phyloP scores from a whole-genome alignment of 768 basidiomycete genomes.

The Gymnopilus dilepis region DNA sequence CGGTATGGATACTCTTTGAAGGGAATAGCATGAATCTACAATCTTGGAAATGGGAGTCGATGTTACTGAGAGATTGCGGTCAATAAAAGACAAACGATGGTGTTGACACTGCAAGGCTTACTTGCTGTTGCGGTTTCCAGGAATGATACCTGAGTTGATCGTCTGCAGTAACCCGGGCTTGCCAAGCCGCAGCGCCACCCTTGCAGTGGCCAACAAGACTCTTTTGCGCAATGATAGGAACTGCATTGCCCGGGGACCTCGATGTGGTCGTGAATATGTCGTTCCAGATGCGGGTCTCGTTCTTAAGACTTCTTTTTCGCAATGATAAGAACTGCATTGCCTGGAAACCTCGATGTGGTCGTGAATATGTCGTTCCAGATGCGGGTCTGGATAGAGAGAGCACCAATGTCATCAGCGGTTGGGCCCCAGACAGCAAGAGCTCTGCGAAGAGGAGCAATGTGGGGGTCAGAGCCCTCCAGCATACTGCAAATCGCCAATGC shows the following conservation, averaged over 20 bases:
- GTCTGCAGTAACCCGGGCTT: constrained; percentile 91
- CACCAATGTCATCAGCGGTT: constrained; percentile 90
- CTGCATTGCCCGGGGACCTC: constrained; percentile 94
- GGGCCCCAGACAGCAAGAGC: constrained; percentile 98
- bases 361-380: constrained; percentile 97
- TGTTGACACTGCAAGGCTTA: constrained; percentile 60
- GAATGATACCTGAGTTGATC: constrained; percentile 83
- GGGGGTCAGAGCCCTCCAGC: constrained; percentile 86
- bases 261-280: constrained; percentile 88
- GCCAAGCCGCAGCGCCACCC: constrained; percentile 99
- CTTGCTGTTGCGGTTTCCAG: constrained; percentile 97
- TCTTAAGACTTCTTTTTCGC: too few species aligned
- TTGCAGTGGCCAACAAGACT: constrained; percentile 96
- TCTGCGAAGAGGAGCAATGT: constrained; percentile 89
- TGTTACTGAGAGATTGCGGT: constrained; percentile 60
- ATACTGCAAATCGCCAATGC: constrained; percentile 94
- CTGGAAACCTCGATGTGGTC: constrained; percentile 85
- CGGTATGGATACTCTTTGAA: constrained; percentile 93
- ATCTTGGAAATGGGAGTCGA: constrained; percentile 90
- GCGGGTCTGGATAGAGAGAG: constrained; percentile 89
- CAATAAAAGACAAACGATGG: background rate
- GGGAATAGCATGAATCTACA: constrained; percentile 96
- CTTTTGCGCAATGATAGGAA: constrained; percentile 97
- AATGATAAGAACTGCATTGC: constrained; percentile 97
- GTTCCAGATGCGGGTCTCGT: constrained; percentile 97